Evolutionary conservation across 257 asterid species (phyloP), one percentile per base, ranked within the genome.

Genomic region (Dorcoceras hygrometricum): DNA sequence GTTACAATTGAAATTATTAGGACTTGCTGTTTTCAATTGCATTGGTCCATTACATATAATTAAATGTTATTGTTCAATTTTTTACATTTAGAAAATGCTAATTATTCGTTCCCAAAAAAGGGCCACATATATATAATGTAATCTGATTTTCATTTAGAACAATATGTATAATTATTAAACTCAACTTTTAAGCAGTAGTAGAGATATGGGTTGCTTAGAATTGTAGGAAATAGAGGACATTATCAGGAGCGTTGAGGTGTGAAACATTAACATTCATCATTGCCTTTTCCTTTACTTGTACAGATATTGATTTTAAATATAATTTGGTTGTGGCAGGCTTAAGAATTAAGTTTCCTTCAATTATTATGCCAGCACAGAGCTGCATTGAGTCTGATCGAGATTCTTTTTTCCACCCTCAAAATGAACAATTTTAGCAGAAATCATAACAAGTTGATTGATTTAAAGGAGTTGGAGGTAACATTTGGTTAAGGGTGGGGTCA

Each of bases 301-400:
- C n/a, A 39, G 20, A 46, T 16, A 16, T 16, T 16, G 22, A 8
- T 1, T 46, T 46, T 5, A 18, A 39, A 4, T 46, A 23, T 67
- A 16, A 22, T 16, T 36, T 20, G 39, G 3, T 67, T 11, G 27
- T 29, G 26, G 36, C 63, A 59, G 62, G 68, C 72, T 76, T 71
- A 56, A 11, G 24, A 66, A 62, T 26, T 70, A 66, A 71, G 71
- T 62, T 22, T 68, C 20, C 48, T 6, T 20, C 8, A 48, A 22
- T 71, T 6, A 65, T 66, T 28, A 65, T 54, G 20, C 22, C 54
- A 4, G 54, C 22, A 18, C 18, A 16, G 8, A 18, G n/a, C 4
- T 46, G 8, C 54, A 16, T 46, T 5, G 54, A 14, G 2, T 16
- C 54, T 18, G 54, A 46, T 46, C 0, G 22, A 0, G 54, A 18